Conservation (phyloP, 805 yeast genomes). For the Candida nanaspora region DNA sequence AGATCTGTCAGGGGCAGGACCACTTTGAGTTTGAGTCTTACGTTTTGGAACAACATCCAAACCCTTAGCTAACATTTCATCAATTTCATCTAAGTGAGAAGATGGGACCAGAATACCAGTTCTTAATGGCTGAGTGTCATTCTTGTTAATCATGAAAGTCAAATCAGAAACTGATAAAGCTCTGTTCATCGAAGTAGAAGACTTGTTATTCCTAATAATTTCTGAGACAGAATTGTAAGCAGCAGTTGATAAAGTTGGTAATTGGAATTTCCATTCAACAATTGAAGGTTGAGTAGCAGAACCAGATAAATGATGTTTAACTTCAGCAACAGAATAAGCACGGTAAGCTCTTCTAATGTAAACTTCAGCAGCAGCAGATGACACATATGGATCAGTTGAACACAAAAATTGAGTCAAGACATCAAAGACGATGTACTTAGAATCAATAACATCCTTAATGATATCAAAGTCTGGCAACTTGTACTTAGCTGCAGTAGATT, state of each 20-base stretch:
- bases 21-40: constrained; percentile 26
- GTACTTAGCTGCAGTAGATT: constrained; percentile 60
- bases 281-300: constrained; percentile 47
- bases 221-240: constrained; percentile 67
- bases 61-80: constrained; percentile 71
- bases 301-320: constrained; percentile 47
- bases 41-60: constrained; percentile 59
- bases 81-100: constrained; percentile 81
- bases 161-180: constrained; percentile 92
- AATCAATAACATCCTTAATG: constrained; percentile 88
- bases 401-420: constrained; percentile 88
- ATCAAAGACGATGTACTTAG: constrained; percentile 93
- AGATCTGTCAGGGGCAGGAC: constrained; percentile 44
- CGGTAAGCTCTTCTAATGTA: constrained; percentile 95
- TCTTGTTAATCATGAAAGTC: constrained; percentile 69
- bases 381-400: constrained; percentile 78
- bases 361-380: constrained; percentile 94
- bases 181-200: constrained; percentile 49
- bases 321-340: constrained; percentile 82
- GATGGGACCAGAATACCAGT: constrained; percentile 80
- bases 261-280: constrained; percentile 81
- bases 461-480: constrained; percentile 75
- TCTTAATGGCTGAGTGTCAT: constrained; percentile 65
- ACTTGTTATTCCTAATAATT: constrained; percentile 32
- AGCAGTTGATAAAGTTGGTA: constrained; percentile 66